Base-by-base conservation (phyloP, 495 filamentous ascomycete genomes). In the Lepidopterella palustris region DNA sequence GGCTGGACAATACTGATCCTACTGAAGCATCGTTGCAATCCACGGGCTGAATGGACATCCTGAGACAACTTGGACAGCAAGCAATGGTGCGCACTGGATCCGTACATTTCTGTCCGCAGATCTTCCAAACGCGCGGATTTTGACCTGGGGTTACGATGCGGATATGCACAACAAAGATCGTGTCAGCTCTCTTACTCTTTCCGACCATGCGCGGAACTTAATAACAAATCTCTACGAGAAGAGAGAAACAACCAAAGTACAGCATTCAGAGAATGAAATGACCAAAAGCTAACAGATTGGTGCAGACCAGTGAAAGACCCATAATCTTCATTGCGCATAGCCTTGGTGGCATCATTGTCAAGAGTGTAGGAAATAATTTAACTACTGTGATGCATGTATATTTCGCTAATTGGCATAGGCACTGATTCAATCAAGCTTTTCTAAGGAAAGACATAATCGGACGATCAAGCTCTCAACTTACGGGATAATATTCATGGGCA, bases 101-200 rank as follows among this genome's bases (percentile, higher is more conserved):
- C 68, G 69, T 26, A 76, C 77, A 57, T 58, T 83, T 40, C 69
- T 83, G 15, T 75, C 78, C 11, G 26, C 10, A 13, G 72, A 74
- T 25, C 58, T 80, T 15, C 79, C 76, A 20, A 55, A 74, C 48
- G 75, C 73, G 0, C 73, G 79, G 26, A 70, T 81, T 42, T 56
- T 76, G 39, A 76, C 67, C n/a, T 82, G 76, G 72, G 79, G 79
- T 5, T 81, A 81, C 63, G 74, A 79, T 70, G 64, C 71, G 25
- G 64, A 67, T 35, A 71, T 69, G 26, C 67, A 68, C 45, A 45
- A 54, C 18, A 5, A 18, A 29, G 55, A 40, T 20, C 60, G 59
- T 29, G 61, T 63, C 47, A 69, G 53, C 45, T 47, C 45, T 47
- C 61, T 64, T 61, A 68, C 40, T 57, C 68, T 66, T 39, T 69